Evolutionary conservation across 164 flowering plant genomes (phyloP), one percentile per base, ranked within the genome.

Genomic region (Warburgia ugandensis): DNA sequence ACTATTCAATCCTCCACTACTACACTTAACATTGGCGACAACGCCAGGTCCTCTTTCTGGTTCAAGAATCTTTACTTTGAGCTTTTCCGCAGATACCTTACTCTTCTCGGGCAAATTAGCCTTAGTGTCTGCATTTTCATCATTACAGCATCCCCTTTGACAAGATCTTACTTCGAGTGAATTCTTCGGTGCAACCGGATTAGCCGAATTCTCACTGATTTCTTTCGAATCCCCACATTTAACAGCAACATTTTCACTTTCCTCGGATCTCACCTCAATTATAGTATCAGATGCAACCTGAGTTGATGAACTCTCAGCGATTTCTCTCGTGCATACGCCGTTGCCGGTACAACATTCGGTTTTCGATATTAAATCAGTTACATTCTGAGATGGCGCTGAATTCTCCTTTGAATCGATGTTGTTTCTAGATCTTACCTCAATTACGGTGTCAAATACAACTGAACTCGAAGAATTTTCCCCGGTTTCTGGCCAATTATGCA

Each of bases 11-110:
- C 30, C 36, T 16, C 57, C 78, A 40, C 19, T 39, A 13, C 54
- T 45, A 37, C 66, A 35, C 39, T 61, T 69, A 0, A 75, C 48
- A 63, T 80, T 81, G 6, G 30, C 37, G 56, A 75, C 67, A 27
- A 69, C 73, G 55, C 69, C 55, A 2, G 58, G 48, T 26, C 56
- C 44, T 36, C 53, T 56, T 44, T 45, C 69, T 12, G 41, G 28
- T 53, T 68, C 71, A 52, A 44, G n/a, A 30, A 19, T 42, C 23
- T 49, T 53, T 29, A 17, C 31, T 29, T 61, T 61, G 23, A 41
- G 44, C 37, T 46, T 62, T 38, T 62, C 68, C 41, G 17, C 51
- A 0, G 38, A 38, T 16, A 47, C 51, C 36, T 69, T 66, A 46
- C 61, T 58, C 35, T 45, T 43, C 40, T 35, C 62, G 38, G 51